Evolutionary conservation across 2,329 filamentous ascomycete genomes (phyloP), one percentile per base, ranked within the genome.

Genomic region (Pseudogymnoascus sp.): DNA sequence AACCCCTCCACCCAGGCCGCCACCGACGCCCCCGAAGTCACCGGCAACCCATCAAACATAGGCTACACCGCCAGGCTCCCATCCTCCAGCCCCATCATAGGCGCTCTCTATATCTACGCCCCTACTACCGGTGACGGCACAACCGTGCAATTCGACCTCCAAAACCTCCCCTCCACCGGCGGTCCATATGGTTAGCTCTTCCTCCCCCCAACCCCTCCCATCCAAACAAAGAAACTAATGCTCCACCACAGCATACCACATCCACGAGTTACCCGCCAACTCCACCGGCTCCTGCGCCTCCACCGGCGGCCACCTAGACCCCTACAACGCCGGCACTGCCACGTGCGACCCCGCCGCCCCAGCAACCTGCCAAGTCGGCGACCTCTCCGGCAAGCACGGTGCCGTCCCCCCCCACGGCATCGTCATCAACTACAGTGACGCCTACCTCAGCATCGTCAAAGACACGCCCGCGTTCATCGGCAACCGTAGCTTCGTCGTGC

Each of bases 371-470:
- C 85, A 93, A 76, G 84, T 89, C 10, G 90, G 90, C 67, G 90
- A 93, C 72, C 79, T 92, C 63, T 83, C 84, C 68, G 90, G 90
- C 72, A 93, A 93, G 78, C 78, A 88, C 70, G 89, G 88, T 66
- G 79, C 80, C 65, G 82, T 89, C 70, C 78, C 74, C 26, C 73
- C 75, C 28, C 79, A 81, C 66, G 77, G 80, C 11, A 86, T 81
- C 71, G 71, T 72, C 28, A 75, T 73, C 62, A 76, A 75, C 59
- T 89, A 84, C 75, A 71, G 74, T 64, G 87, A 90, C 71, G 72
- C 76, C 19, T 89, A 80, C 70, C 76, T 81, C n/a, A 84, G 85
- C 3, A 81, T 84, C 33, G 70, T 76, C 46, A 71, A 78, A 12
- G 81, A 79, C 37, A 74, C 78, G 50, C 78, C 78, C 7, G 77